Evolutionary conservation across 129 eudicot genomes (phyloP).

Genomic region (Cynara cardunculus): DNA sequence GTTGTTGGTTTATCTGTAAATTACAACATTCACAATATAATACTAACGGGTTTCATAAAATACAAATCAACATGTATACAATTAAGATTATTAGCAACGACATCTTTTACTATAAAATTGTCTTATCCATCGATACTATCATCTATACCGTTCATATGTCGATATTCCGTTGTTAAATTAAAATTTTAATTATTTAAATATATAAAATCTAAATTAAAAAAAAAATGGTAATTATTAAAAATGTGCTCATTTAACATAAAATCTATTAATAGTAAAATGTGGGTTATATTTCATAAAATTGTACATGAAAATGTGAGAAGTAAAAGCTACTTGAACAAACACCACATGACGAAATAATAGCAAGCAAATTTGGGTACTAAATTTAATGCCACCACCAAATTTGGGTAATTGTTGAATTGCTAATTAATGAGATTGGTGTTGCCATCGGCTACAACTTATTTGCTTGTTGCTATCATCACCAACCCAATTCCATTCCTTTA

Average conservation of each 20-base stretch:
- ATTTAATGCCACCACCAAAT: slow-evolving; percentile 27
- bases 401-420: slow-evolving; percentile 9
- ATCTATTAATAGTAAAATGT: background rate
- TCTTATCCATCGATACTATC: background rate
- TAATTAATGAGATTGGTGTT: slow-evolving; percentile 20
- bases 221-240: background rate
- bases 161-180: background rate
- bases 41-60: background rate
- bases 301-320: background rate
- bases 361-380: background rate
- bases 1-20: no score
- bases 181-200: background rate
- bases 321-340: background rate
- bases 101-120: background rate
- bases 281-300: background rate
- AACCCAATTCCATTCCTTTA: background rate
- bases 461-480: slow-evolving; percentile 19
- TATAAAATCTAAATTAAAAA: background rate
- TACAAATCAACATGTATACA: background rate
- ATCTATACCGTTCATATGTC: no score
- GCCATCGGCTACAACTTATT: slow-evolving; percentile 22
- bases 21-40: no score
- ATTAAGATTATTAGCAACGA: background rate
- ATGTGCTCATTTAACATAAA: background rate
- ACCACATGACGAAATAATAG: slow-evolving; percentile 3